Evolutionary conservation across 805 yeast genomes (phyloP).

Genomic region (Suhomyces tanzawaensis): DNA sequence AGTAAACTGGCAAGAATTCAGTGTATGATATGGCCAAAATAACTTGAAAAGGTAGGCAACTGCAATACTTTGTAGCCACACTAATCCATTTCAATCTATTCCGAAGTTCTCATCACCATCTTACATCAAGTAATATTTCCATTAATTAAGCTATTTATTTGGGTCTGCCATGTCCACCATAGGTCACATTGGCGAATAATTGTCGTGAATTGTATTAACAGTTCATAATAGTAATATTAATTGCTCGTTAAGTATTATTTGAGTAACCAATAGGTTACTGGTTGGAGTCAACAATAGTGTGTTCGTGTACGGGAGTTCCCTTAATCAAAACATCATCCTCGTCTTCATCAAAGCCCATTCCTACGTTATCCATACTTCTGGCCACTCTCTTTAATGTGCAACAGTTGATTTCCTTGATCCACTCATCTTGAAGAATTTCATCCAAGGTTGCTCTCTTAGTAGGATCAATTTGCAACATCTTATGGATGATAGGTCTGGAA

Average conservation of each 20-base stretch:
- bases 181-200: too few relatives aligned
- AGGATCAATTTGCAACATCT: conserved; percentile 64
- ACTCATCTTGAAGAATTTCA: conserved; percentile 65
- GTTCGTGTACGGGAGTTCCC: conserved; percentile 41
- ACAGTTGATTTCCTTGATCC: conserved; percentile 61
- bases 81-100: too few relatives aligned
- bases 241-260: background rate
- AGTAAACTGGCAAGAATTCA: too few relatives aligned
- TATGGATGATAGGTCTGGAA: conserved; percentile 69
- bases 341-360: conserved; percentile 32
- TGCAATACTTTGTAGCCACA: too few relatives aligned
- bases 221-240: too few relatives aligned
- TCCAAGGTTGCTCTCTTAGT: conserved; percentile 60
- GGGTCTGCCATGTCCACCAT: too few relatives aligned
- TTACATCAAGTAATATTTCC: too few relatives aligned
- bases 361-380: conserved; percentile 18
- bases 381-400: conserved; percentile 48
- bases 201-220: too few relatives aligned
- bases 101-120: too few relatives aligned
- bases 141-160: too few relatives aligned
- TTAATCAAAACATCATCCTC: conserved; percentile 33
- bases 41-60: too few relatives aligned
- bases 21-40: too few relatives aligned
- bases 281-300: conserved; percentile 28
- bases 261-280: background rate